Conservation (phyloP, 2,329 filamentous ascomycete genomes). For the Orbilia blumenaviensis region DNA sequence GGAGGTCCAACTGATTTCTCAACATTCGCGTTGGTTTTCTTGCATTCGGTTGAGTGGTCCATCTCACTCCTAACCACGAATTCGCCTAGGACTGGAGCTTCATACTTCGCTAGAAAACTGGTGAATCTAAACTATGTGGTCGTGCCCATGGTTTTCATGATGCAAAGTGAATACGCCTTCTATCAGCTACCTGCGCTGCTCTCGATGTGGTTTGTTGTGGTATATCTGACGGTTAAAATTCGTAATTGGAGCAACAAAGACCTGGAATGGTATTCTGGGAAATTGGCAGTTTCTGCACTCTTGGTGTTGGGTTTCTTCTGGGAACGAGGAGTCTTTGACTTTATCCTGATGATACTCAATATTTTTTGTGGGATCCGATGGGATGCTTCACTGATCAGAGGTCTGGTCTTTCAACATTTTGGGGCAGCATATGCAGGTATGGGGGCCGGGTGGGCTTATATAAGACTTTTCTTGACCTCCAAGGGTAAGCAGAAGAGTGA, state of each 20-base stretch:
- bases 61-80: constrained; percentile 66
- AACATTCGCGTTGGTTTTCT: constrained; percentile 68
- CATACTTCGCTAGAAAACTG: constrained; percentile 66
- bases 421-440: constrained; percentile 69
- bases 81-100: constrained; percentile 61
- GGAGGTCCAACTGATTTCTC: constrained; percentile 64
- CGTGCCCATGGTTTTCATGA: constrained; percentile 66
- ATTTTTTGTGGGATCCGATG: constrained; percentile 65
- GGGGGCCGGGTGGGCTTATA: constrained; percentile 61
- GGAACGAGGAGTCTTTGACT: constrained; percentile 60
- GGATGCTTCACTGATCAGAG: constrained; percentile 65
- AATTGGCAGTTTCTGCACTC: constrained; percentile 64
- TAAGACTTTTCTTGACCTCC: background rate
- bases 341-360: constrained; percentile 60
- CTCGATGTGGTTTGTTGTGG: constrained; percentile 71
- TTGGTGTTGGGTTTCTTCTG: constrained; percentile 61
- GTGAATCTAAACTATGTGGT: constrained; percentile 69
- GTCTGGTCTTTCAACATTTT: constrained; percentile 66
- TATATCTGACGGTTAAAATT: constrained; percentile 66
- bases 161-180: constrained; percentile 67
- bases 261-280: constrained; percentile 62
- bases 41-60: constrained; percentile 71
- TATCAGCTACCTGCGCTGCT: constrained; percentile 71
- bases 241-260: constrained; percentile 63
- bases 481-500: background rate